Conservation (phyloP, 2,329 filamentous ascomycete genomes). For the Graphium sp. region DNA sequence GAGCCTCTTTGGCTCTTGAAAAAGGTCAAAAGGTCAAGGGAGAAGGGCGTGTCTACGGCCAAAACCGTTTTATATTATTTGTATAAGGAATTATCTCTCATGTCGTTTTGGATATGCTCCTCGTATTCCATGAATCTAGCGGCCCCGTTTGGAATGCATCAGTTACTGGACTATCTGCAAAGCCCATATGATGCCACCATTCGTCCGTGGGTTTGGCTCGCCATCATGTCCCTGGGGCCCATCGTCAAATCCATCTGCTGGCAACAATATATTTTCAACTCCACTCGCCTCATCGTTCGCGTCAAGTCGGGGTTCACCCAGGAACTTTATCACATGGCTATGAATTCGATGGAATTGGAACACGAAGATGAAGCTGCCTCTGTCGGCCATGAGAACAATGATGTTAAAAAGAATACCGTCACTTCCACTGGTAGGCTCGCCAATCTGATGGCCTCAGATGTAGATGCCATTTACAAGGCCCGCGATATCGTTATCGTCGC, state of each 20-base stretch:
- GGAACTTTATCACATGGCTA: conserved; percentile 37
- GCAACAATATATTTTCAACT: conserved; percentile 40
- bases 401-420: conserved; percentile 12
- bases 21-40: conserved; percentile 23
- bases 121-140: conserved; percentile 28
- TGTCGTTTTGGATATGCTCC: conserved; percentile 22
- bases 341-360: conserved; percentile 38
- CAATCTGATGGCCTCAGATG: conserved; percentile 41
- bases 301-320: conserved; percentile 39
- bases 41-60: conserved; percentile 22
- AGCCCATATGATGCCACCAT: conserved; percentile 24
- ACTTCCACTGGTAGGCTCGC: conserved; percentile 32
- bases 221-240: conserved; percentile 30
- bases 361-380: conserved; percentile 21
- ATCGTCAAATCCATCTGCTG: conserved; percentile 28
- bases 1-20: conserved; percentile 29
- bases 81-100: conserved; percentile 21
- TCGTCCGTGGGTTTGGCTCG: conserved; percentile 33
- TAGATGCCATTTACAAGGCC: conserved; percentile 34
- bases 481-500: conserved; percentile 32
- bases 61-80: conserved; percentile 27
- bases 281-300: conserved; percentile 31
- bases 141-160: conserved; percentile 34
- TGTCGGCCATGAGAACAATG: conserved; percentile 8
- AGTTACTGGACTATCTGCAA: conserved; percentile 26